These are phyloP conservation scores for Hyphopichia pseudoburtonii DNA, from an alignment of 1,139 yeast species.

Conservation along the genomic window DNA sequence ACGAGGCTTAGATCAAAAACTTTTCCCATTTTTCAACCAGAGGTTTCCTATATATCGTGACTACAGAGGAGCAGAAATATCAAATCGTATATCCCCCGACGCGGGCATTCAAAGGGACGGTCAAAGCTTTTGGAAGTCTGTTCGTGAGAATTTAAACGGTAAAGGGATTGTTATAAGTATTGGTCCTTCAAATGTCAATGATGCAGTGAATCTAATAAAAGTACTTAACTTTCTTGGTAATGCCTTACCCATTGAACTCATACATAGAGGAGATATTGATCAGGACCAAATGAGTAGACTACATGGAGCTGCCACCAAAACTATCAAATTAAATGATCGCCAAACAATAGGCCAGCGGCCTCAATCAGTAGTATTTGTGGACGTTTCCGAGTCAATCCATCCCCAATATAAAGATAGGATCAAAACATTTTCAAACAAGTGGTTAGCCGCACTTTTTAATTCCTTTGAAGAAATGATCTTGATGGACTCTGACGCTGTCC, in stretches of 20 bases:
- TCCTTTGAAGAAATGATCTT: constrained; percentile 52
- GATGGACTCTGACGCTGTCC: constrained; percentile 57
- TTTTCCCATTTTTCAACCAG: constrained; percentile 20
- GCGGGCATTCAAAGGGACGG: not conserved
- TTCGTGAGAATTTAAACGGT: constrained; percentile 19
- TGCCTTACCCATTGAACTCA: constrained; percentile 26
- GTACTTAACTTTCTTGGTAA: constrained; percentile 26
- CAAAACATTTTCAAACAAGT: constrained; percentile 45
- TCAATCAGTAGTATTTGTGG: constrained; percentile 50
- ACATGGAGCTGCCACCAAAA: constrained; percentile 20
- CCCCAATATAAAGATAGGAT: constrained; percentile 29
- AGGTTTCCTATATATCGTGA: constrained; percentile 15
- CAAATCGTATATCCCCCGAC: not conserved
- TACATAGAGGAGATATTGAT: constrained; percentile 24
- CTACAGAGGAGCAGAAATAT: not conserved
- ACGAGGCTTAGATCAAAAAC: constrained; percentile 12
- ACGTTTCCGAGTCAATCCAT: constrained; percentile 31
- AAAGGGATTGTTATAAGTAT: constrained; percentile 28
- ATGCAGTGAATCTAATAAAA: constrained; percentile 23
- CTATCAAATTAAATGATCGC: constrained; percentile 1
- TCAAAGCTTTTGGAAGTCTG: constrained; percentile 17
- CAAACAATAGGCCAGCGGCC: constrained; percentile 8
- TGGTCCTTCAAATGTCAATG: constrained; percentile 19
- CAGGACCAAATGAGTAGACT: constrained; percentile 13
- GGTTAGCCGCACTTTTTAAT: constrained; percentile 47